Evolutionary conservation across 2,329 filamentous ascomycete genomes (phyloP), one percentile per base, ranked within the genome.

Genomic region (Aspergillus proliferans): DNA sequence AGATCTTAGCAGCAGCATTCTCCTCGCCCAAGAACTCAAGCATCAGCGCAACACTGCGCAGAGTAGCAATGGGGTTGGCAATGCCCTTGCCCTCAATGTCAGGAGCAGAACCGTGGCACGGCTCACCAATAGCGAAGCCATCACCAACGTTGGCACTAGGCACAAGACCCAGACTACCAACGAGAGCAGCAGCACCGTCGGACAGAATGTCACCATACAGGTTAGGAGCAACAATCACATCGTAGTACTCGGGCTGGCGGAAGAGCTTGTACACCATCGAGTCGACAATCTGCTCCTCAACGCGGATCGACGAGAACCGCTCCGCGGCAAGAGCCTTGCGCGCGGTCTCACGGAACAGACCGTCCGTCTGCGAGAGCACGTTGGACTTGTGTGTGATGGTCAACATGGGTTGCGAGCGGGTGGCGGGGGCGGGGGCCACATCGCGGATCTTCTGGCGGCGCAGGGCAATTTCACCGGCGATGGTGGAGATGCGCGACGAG

Each of bases 241-340:
- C 93, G 82, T 97, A 98, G 65, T 86, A 86, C 64, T 86, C 81
- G 40, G 93, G 93, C 73, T 97, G 89, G 54, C 92, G 88, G 84
- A 97, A 97, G 49, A 98, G 86, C 79, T 97, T 97, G 83, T 97
- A 97, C 50, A 97, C 90, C 93, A 98, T 98, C 53, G 86, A 92
- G 74, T 98, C 93, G 55, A 98, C 92, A 60, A 98, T 98, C 76
- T 98, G 93, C 79, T 97, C 93, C 73, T 97, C 93, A 47, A 96
- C 78, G 39, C 74, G 73, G 47, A 95, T 76, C 45, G 71, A 72
- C 52, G 73, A 71, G 75, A 88, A 96, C 57, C 76, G 78, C 10
- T 79, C 59, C 46, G 78, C 77, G 24, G 83, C 78, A 7, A 97
- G 83, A 3, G 88, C 88, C 26, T 78, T 77, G 58, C 87, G 84